Evolutionary conservation across 495 filamentous ascomycete species (phyloP).

Genomic region (Lepraria neglecta): DNA sequence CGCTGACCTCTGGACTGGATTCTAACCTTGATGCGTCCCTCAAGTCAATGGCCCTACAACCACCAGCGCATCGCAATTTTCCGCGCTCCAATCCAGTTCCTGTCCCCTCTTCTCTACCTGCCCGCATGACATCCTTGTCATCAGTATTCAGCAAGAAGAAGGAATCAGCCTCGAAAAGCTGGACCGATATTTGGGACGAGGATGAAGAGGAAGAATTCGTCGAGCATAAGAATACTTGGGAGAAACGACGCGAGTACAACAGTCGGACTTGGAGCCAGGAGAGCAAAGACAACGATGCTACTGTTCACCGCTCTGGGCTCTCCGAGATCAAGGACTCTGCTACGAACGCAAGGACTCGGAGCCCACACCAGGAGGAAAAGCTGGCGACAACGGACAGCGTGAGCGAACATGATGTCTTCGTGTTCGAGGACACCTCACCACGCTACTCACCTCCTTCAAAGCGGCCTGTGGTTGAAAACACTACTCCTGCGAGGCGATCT

Average conservation of each 20-base stretch:
- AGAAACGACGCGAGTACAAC: conserved; percentile 64
- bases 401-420: conserved; percentile 57
- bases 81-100: conserved; percentile 48
- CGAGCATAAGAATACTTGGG: conserved; percentile 53
- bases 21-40: conserved; percentile 66
- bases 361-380: conserved; percentile 32
- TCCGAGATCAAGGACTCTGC: conserved; percentile 29
- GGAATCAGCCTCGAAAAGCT: conserved; percentile 83
- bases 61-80: conserved; percentile 34
- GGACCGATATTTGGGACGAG: conserved; percentile 95
- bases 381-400: conserved; percentile 48
- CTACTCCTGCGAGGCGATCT: conserved; percentile 35
- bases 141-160: conserved; percentile 71
- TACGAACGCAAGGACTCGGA: conserved; percentile 21
- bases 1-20: conserved; percentile 70
- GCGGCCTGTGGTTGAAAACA: conserved; percentile 32
- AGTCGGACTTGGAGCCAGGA: conserved; percentile 77
- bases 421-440: conserved; percentile 57
- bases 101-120: conserved; percentile 73
- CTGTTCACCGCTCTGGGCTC: conserved; percentile 37
- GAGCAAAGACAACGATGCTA: conserved; percentile 45
- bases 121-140: conserved; percentile 61
- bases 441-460: conserved; percentile 50
- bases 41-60: conserved; percentile 51
- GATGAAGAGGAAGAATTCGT: conserved; percentile 63